Evolutionary conservation across 2,329 filamentous ascomycete genomes (phyloP).

Genomic region (Neoscytalidium dimidiatum): DNA sequence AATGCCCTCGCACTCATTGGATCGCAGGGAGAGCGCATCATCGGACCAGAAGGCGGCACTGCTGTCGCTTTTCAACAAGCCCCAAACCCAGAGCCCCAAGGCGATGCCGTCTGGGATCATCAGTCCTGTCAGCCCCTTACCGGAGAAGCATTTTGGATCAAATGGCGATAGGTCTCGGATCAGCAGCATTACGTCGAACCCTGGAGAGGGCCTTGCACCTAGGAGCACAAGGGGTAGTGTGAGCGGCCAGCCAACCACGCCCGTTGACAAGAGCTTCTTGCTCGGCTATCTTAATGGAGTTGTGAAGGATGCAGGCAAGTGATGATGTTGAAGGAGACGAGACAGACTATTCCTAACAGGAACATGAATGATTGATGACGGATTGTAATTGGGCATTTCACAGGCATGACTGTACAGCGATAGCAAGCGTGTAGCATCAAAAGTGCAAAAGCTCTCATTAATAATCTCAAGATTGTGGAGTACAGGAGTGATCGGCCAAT

Average conservation of each 20-base stretch:
- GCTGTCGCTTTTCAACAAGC: slow-evolving; percentile 39
- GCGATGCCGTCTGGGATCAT: slow-evolving; percentile 36
- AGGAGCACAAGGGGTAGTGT: neutral
- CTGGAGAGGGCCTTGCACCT: slow-evolving; percentile 8
- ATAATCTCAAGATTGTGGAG: neutral
- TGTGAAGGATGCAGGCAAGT: slow-evolving; percentile 37
- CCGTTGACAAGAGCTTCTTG: slow-evolving; percentile 74
- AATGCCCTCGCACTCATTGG: slow-evolving; percentile 21
- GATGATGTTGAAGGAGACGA: neutral
- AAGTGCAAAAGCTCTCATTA: neutral
- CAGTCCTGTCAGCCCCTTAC: slow-evolving; percentile 41
- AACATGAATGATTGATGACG: neutral
- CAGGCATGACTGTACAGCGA: neutral
- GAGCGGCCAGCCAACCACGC: slow-evolving; percentile 34
- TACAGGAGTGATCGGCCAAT: neutral
- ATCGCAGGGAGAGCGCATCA: slow-evolving; percentile 31
- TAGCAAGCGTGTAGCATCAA: neutral
- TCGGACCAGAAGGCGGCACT: slow-evolving; percentile 37
- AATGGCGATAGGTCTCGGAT: slow-evolving; percentile 34
- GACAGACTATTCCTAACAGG: neutral
- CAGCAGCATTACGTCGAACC: slow-evolving; percentile 29
- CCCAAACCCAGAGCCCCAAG: slow-evolving; percentile 26
- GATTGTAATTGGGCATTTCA: neutral
- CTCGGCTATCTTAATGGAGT: slow-evolving; percentile 70
- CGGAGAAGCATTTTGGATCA: slow-evolving; percentile 26